phyloP scores from a whole-genome alignment of 345 rosid species.

The Acer yangbiense region DNA sequence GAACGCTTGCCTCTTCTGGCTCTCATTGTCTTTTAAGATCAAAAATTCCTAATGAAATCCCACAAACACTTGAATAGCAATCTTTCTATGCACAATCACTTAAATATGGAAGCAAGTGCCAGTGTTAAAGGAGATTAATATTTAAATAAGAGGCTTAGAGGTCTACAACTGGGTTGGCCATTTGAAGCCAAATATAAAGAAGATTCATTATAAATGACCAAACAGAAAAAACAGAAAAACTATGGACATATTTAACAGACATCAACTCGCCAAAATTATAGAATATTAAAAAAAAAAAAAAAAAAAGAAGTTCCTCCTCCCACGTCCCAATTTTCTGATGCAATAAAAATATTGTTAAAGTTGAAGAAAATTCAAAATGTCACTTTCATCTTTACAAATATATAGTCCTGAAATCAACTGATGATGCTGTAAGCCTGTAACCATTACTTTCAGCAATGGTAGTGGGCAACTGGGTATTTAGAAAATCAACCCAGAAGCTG shows the following conservation, averaged over 20 bases:
- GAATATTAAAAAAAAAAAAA: conserved; percentile 1
- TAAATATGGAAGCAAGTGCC: conserved; percentile 23
- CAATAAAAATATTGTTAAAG: conserved; percentile 15
- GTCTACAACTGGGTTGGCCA: conserved; percentile 20
- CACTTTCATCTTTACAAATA: conserved; percentile 38
- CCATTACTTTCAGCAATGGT: conserved; percentile 44
- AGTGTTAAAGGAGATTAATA: conserved; percentile 35
- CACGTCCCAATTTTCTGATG: conserved; percentile 26
- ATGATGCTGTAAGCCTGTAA: conserved; percentile 38
- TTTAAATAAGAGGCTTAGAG: conserved; percentile 36
- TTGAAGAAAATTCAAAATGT: conserved; percentile 16
- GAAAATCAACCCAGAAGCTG: conserved; percentile 17
- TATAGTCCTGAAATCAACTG: conserved; percentile 20
- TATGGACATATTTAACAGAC: conserved; percentile 46
- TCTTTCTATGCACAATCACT: conserved; percentile 12
- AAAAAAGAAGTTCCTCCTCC: conserved; percentile 27
- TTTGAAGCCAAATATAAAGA: conserved; percentile 45
- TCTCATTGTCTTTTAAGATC: conserved; percentile 45
- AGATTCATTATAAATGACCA: conserved; percentile 41
- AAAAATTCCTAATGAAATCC: conserved; percentile 16
- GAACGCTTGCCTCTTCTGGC: conserved; percentile 61
- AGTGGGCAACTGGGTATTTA: conserved; percentile 21
- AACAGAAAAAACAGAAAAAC: conserved; percentile 48
- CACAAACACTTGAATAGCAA: conserved; percentile 1
- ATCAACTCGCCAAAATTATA: conserved; percentile 51